phyloP scores from a whole-genome alignment of 345 rosid genomes.

The Fremontodendron californicum region DNA sequence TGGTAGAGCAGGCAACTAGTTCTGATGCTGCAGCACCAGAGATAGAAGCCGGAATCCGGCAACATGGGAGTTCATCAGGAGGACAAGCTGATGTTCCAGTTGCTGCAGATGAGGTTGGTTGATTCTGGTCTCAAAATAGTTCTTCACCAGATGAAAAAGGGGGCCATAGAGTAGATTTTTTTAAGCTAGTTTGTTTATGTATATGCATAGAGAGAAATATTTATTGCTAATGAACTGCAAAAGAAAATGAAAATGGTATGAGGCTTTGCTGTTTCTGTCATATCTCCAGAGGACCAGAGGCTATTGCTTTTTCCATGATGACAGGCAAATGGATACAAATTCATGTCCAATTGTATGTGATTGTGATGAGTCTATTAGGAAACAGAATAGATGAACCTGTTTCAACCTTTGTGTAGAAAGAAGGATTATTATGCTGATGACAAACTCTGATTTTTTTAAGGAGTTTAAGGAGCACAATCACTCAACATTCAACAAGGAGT shows the following conservation, averaged over 20 bases:
- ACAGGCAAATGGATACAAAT: not conserved
- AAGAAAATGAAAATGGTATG: not conserved
- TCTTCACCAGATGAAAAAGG: not conserved
- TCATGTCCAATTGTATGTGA: not conserved
- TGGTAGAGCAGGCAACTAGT: constrained; percentile 32
- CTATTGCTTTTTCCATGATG: not conserved
- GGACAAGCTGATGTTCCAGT: constrained; percentile 14
- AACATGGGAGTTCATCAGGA: constrained; percentile 21
- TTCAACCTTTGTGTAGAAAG: not conserved
- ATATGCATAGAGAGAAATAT: not conserved
- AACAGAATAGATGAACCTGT: not conserved
- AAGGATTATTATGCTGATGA: not conserved
- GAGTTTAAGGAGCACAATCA: not conserved
- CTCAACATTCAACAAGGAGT: not conserved
- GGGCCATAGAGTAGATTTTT: not conserved
- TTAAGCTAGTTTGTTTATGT: constrained; percentile 3
- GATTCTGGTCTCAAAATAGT: not conserved
- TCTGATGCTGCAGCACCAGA: constrained; percentile 23
- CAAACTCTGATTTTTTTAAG: not conserved
- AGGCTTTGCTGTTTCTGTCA: not conserved
- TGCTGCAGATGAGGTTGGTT: constrained; percentile 26
- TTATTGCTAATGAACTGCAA: not conserved
- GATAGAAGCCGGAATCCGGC: constrained; percentile 19
- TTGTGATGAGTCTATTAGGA: not conserved
- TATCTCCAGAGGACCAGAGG: not conserved